Conservation (phyloP, 768 basidiomycete species). For the Coprinopsis marcescibilis region DNA sequence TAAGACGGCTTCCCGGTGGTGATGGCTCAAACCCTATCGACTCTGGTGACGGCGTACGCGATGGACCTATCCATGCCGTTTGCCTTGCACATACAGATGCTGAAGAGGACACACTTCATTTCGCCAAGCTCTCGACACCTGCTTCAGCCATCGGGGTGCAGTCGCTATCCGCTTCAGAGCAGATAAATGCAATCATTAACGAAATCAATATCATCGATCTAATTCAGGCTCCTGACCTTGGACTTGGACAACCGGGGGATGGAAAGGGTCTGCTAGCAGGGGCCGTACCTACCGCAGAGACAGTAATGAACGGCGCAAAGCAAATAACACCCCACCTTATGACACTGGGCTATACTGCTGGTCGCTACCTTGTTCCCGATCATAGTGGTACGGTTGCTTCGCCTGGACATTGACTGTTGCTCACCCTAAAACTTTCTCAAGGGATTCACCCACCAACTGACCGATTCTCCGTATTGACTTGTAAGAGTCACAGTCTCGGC, state of each 20-base stretch:
- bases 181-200: slow-evolving; percentile 47
- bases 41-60: slow-evolving; percentile 10
- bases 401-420: background rate
- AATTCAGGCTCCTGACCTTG: slow-evolving; percentile 55
- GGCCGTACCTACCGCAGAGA: slow-evolving; percentile 68
- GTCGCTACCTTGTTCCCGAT: slow-evolving; percentile 55
- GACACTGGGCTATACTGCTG: slow-evolving; percentile 73
- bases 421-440: slow-evolving; percentile 15
- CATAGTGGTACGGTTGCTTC: slow-evolving; percentile 44
- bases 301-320: slow-evolving; percentile 61
- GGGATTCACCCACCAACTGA: slow-evolving; percentile 70
- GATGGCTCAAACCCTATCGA: too few relatives aligned
- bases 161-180: slow-evolving; percentile 34
- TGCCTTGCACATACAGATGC: slow-evolving; percentile 60
- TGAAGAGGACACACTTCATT: slow-evolving; percentile 57
- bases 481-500: slow-evolving; percentile 35
- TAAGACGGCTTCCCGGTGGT: slow-evolving; percentile 52
- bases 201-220: slow-evolving; percentile 60
- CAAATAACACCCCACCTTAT: slow-evolving; percentile 74
- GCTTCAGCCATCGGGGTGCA: slow-evolving; percentile 3
- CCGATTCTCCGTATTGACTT: slow-evolving; percentile 73
- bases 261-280: slow-evolving; percentile 66
- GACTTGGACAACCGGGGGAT: slow-evolving; percentile 69
- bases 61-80: slow-evolving; percentile 68
- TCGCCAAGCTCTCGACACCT: slow-evolving; percentile 42